phyloP scores from a whole-genome alignment of 768 basidiomycete genomes.

The Panaeolus papilionaceus region DNA sequence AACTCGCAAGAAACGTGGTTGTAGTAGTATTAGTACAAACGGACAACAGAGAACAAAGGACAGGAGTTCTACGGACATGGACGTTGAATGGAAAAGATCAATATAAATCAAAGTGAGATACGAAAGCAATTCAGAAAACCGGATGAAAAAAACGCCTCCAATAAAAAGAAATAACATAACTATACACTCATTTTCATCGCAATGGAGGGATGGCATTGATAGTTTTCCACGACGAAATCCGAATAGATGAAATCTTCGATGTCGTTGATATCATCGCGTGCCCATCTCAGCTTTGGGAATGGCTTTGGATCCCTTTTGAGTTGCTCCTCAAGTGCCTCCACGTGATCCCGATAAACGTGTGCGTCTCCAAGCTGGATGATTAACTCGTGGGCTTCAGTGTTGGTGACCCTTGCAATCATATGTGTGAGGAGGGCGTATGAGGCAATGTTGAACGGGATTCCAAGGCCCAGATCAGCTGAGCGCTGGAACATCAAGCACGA shows the following conservation, averaged over 20 bases:
- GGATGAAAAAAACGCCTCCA: background rate
- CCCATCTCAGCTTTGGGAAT: conserved; percentile 85
- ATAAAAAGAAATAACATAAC: conserved; percentile 21
- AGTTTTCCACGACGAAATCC: conserved; percentile 90
- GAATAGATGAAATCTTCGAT: conserved; percentile 83
- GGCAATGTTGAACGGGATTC: conserved; percentile 99
- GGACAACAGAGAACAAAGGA: background rate
- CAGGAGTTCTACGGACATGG: conserved; percentile 1
- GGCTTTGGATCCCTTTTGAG: conserved; percentile 76
- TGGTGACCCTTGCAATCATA: conserved; percentile 95
- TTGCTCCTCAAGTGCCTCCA: conserved; percentile 85
- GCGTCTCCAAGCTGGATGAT: conserved; percentile 97
- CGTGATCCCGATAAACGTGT: conserved; percentile 93
- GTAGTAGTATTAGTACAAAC: background rate
- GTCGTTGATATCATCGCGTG: conserved; percentile 61
- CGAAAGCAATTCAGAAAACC: background rate
- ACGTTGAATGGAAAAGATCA: background rate
- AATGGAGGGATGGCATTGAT: conserved; percentile 82
- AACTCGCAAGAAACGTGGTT: background rate
- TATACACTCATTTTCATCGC: conserved; percentile 97
- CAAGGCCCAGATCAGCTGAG: conserved; percentile 95
- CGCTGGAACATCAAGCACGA: conserved; percentile 98
- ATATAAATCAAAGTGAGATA: background rate
- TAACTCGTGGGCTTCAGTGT: conserved; percentile 86
- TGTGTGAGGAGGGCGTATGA: conserved; percentile 97